Evolutionary conservation across 139 green algal species (phyloP), one percentile per base, ranked within the genome.

Genomic region (Zygnema cylindricum): DNA sequence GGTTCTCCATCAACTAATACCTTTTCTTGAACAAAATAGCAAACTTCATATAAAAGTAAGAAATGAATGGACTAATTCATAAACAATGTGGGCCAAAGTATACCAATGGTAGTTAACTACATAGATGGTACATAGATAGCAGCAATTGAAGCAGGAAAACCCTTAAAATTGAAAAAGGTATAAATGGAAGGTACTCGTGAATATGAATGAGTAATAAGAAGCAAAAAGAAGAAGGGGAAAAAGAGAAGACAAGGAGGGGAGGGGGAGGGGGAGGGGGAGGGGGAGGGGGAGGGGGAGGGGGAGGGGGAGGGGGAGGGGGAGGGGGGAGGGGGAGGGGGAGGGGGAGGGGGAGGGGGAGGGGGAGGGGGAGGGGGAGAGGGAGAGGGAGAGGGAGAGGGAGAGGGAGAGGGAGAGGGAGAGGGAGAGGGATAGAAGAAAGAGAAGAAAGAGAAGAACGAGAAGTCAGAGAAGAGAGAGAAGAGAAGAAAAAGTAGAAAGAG

Each of bases 281-380:
- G 49, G 76, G 41, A 69, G 76, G 1, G 76, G 76, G 69, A 83
- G 76, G 76, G n/a, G 22, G 49, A 3, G 25, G n/a, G 63, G n/a
- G 30, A 33, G 76, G 49, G n/a, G 76, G 30, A 33, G 32, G 76
- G 43, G 32, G 76, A n/a, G 30, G 32, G n/a, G 41, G 69, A 21
- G 76, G 32, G 43, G 76, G 32, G n/a, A 54, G 30, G 76, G 41
- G n/a, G 32, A 83, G n/a, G 43, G 76, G 32, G 30, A 33, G 41
- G n/a, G n/a, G 76, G n/a, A 21, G 76, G 69, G 76, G 32, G 76
- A 33, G 32, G 76, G 76, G 76, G 76, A 83, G 76, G 49, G 32
- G 49, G 32, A 35, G 76, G 41, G 76, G 32, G 30, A n/a, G 32
- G 76, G n/a, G 75, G 39, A 25, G 76, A 30, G 21, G 49, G 76